Evolutionary conservation across 305 asterid species (phyloP).

Genomic region (Rubia balearica): DNA sequence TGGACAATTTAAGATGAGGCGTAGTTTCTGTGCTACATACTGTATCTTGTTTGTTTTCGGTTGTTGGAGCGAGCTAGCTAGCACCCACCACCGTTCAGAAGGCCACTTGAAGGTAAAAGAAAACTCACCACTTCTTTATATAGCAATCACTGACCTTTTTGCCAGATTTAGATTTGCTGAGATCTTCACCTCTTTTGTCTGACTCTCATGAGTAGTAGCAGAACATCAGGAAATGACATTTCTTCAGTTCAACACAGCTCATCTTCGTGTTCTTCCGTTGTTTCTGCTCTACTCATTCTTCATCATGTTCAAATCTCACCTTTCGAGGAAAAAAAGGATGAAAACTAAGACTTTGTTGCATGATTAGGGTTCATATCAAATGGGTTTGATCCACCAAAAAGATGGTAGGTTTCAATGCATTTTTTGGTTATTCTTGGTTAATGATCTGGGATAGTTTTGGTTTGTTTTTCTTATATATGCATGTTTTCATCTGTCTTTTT

Average conservation of each 20-base stretch:
- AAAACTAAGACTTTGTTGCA: not conserved
- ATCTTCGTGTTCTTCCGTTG: conserved; percentile 24
- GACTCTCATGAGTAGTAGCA: conserved; percentile 20
- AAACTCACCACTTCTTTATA: not conserved
- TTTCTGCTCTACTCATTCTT: not conserved
- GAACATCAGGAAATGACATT: conserved; percentile 22
- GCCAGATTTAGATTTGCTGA: conserved; percentile 36
- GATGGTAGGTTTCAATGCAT: not conserved
- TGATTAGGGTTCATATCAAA: not conserved
- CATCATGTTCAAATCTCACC: not conserved
- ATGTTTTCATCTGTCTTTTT: conserved; percentile 10
- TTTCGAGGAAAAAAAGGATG: too few species aligned
- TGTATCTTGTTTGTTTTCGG: not conserved
- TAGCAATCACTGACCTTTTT: conserved; percentile 3
- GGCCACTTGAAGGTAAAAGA: not conserved
- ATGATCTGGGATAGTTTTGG: conserved; percentile 13
- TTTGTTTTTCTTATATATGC: conserved; percentile 6
- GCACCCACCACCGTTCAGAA: not conserved
- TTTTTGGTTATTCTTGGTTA: not conserved
- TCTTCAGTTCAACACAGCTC: conserved; percentile 13
- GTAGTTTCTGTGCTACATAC: too few species aligned
- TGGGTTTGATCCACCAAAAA: not conserved
- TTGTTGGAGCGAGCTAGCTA: not conserved
- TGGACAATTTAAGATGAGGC: too few species aligned
- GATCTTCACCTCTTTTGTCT: conserved; percentile 16